Conservation (phyloP, 2,329 filamentous ascomycete species). For the Colletotrichum falcatum region DNA sequence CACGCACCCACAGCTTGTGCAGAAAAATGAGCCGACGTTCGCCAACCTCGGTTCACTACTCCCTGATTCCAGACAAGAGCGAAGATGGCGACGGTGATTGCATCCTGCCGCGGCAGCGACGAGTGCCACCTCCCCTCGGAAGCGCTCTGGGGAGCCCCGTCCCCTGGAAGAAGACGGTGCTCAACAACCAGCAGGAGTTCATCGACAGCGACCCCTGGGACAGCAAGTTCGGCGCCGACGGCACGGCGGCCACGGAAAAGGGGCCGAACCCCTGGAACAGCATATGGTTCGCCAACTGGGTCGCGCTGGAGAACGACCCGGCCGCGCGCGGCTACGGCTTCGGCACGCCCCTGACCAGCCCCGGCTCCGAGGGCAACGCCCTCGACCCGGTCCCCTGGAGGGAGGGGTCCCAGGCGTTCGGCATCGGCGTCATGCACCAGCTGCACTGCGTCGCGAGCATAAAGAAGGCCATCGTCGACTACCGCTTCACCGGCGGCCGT, state of each 20-base stretch:
- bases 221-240: slow-evolving; percentile 4
- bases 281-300: slow-evolving; percentile 11
- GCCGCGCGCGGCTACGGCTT: background rate
- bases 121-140: background rate
- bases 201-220: slow-evolving; percentile 14
- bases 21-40: background rate
- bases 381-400: background rate
- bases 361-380: background rate
- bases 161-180: background rate
- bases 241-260: background rate
- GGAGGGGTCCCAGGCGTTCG: slow-evolving; percentile 2
- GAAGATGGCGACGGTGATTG: background rate
- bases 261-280: slow-evolving; percentile 1
- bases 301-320: slow-evolving; percentile 5
- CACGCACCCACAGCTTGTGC: background rate
- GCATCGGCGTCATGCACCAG: slow-evolving; percentile 1
- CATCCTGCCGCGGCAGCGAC: background rate
- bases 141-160: background rate
- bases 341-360: background rate
- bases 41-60: background rate
- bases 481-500: background rate
- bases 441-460: slow-evolving; percentile 8
- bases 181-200: slow-evolving; percentile 3
- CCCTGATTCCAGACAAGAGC: background rate
- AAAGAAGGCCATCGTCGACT: slow-evolving; percentile 10